Evolutionary conservation across 2,329 filamentous ascomycete genomes (phyloP), one percentile per base, ranked within the genome.

Genomic region (Coniochaeta sp.): DNA sequence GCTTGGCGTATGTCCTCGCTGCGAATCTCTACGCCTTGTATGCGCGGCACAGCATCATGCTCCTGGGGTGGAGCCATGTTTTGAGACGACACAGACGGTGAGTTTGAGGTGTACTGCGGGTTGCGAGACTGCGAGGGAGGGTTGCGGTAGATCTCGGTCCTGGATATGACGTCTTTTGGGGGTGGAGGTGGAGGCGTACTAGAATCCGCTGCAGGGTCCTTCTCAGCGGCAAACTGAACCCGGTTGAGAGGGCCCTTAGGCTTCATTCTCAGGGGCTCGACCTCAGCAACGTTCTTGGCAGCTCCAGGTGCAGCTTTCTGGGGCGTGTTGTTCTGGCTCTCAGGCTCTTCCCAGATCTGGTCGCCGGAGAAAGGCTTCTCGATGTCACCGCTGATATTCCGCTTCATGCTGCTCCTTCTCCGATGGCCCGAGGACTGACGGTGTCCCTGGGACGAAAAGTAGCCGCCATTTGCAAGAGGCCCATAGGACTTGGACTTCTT

Each of bases 291-390:
- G 17, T 61, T 58, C 31, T 63, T 47, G 59, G 65, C 59, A 58
- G 43, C 60, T 38, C 63, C 60, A 61, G 64, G 69, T 62, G 70
- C 64, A 65, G 67, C 60, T 61, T 64, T 65, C 16, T 69, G 68
- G 2, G 70, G 60, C 59, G 71, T 57, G 54, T 57, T 57, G n/a
- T 34, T 66, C 33, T 71, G 65, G n/a, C 67, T 79, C 68, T 89
- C 85, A 1, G 91, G 89, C 70, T 97, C 93, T 72, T 97, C 93
- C 80, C 91, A 97, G 62, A 97, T 93, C 69, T 90, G 87, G 70
- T 92, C 89, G 36, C 87, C 85, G 1, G 87, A 88, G 70, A 91
- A 92, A 1, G 86, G 82, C 59, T 80, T 83, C 65, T 82, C 77
- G 61, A 87, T 75, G 68, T 89, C 86, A 22, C 87, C 88, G 69